Evolutionary conservation across 2,329 filamentous ascomycete species (phyloP), one percentile per base, ranked within the genome.

Genomic region (Magnaporthales sp.): DNA sequence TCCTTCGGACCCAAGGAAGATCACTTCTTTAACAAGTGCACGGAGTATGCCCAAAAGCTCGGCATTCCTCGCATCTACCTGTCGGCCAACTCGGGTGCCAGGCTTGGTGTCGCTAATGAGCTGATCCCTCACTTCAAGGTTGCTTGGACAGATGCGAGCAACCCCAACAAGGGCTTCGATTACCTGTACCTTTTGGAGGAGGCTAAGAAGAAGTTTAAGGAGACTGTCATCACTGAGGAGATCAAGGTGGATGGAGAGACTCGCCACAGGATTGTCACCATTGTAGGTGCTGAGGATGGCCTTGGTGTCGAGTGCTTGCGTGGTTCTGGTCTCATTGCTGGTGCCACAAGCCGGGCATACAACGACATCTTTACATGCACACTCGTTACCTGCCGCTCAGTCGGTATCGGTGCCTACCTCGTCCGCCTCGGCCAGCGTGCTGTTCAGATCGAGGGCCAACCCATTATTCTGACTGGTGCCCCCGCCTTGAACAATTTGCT

Each of bases 351-450:
- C 76, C 89, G 91, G 76, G 95, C 95, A 58, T 99, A 99, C 80
- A 94, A 97, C 75, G 95, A 99, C 77, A 97, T 99, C 77, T 99
- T 99, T 83, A 99, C 95, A 67, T 90, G 97, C 74, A 99, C 95
- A 24, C 84, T 99, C 71, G 95, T 99, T 69, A 99, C 95, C 69
- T 99, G 95, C 80, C 91, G 95, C 76, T 99, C 95, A 73, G 95
- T 99, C 76, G 95, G 95, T 90, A 99, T 99, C 71, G 95, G 95
- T 86, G 95, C 95, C 65, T 99, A 99, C 81, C 91, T 99, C 67
- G 95, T 99, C 72, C 94, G 95, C 77, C 92, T 99, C 68, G 95
- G 95, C 68, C 95, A 99, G 80, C 92, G 95, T 88, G 94, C 95
- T 70, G 96, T 99, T 71, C 95, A 99, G 81, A 96, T 99, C 71